phyloP scores from a whole-genome alignment of 148 eudicot species.

The Chenopodium formosanum region DNA sequence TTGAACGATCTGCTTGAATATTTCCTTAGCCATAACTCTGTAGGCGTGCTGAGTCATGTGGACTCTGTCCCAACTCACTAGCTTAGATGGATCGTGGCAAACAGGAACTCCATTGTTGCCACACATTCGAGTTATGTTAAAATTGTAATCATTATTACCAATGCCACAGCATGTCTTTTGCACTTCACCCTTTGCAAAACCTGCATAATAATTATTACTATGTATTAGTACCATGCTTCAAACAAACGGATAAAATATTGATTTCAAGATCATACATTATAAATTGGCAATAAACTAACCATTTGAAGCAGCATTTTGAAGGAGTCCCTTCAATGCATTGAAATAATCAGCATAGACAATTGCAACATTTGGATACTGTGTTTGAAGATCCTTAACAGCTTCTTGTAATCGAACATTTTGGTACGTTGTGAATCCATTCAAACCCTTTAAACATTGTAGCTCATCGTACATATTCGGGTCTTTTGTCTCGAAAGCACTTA shows the following conservation, averaged over 20 bases:
- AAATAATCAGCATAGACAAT: slow-evolving; percentile 30
- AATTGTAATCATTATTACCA: slow-evolving; percentile 21
- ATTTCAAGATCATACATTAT: background rate
- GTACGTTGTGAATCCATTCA: slow-evolving; percentile 17
- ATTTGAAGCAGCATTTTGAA: slow-evolving; percentile 22
- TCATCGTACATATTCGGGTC: slow-evolving; percentile 21
- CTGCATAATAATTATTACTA: background rate
- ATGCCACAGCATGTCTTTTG: slow-evolving; percentile 31
- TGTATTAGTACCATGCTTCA: background rate
- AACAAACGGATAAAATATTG: background rate
- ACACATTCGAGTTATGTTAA: background rate
- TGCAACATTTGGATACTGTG: slow-evolving; percentile 11
- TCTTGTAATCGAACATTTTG: slow-evolving; percentile 23
- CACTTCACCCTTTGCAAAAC: slow-evolving; percentile 14
- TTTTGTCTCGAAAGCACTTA: background rate
- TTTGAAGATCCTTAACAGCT: slow-evolving; percentile 15
- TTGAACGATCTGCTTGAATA: background rate
- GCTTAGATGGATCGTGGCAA: background rate
- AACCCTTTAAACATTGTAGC: slow-evolving; percentile 13
- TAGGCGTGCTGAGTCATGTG: slow-evolving; percentile 17
- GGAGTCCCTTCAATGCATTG: slow-evolving; percentile 18
- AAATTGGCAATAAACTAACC: slow-evolving; percentile 17
- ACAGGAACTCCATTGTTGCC: background rate
- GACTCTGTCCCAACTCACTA: slow-evolving; percentile 24
- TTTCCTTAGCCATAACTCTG: background rate